Conservation (phyloP, 306 rosid species). For the Prunus fruticosa region DNA sequence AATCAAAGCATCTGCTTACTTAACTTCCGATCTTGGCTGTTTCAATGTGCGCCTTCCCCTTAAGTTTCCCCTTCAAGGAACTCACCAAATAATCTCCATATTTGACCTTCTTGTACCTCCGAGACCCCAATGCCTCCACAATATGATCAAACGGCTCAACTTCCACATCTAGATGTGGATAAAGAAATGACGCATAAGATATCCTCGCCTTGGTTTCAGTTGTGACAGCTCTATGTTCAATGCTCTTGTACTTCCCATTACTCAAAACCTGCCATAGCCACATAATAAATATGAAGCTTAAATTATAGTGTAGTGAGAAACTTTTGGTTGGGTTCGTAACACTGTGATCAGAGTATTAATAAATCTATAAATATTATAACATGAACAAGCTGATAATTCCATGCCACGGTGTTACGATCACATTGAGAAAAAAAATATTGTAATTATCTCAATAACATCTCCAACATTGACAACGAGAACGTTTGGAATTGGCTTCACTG, state of each 20-base stretch:
- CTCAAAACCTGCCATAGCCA: constrained; percentile 39
- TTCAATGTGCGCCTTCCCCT: constrained; percentile 34
- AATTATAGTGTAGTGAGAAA: background rate
- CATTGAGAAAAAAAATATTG: too few species aligned
- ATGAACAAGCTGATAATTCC: too few species aligned
- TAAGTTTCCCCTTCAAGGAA: constrained; percentile 21
- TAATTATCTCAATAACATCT: constrained; percentile 24
- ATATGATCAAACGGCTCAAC: constrained; percentile 33
- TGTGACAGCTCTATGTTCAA: constrained; percentile 43
- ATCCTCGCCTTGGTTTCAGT: constrained; percentile 28
- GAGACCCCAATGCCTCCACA: constrained; percentile 22
- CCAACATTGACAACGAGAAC: constrained; percentile 44
- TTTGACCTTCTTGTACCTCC: constrained; percentile 29
- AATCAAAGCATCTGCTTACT: background rate
- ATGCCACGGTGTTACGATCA: background rate
- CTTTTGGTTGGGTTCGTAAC: too few species aligned
- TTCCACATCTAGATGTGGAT: constrained; percentile 27
- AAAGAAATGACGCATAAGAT: constrained; percentile 2
- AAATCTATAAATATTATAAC: too few species aligned
- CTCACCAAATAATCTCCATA: constrained; percentile 38
- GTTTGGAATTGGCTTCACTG: constrained; percentile 26
- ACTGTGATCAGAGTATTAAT: too few species aligned
- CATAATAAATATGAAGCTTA: background rate
- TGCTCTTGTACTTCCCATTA: constrained; percentile 36
- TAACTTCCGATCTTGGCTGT: constrained; percentile 10